phyloP scores from a whole-genome alignment of 2,329 filamentous ascomycete species.

The Alternaria sp. region DNA sequence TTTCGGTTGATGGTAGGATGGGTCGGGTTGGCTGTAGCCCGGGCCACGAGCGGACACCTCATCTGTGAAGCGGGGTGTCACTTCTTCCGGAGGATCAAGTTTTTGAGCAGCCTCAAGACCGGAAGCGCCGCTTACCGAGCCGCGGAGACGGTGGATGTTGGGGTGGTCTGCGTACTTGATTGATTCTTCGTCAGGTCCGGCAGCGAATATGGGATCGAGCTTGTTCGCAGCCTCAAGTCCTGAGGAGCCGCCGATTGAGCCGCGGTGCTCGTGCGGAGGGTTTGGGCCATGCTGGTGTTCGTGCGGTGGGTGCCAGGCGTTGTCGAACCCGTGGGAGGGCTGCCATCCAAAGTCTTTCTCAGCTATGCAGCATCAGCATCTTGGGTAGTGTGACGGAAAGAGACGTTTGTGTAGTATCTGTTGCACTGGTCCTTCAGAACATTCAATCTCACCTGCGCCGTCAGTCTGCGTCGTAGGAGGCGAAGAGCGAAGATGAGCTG shows the following conservation, averaged over 20 bases:
- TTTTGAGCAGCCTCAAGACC: constrained; percentile 20
- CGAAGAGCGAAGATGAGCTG: constrained; percentile 11
- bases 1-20: constrained; percentile 18
- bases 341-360: constrained; percentile 11
- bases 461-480: constrained; percentile 12
- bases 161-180: constrained; percentile 20
- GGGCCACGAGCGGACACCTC: constrained; percentile 12
- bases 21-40: constrained; percentile 11
- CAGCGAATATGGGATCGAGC: constrained; percentile 23
- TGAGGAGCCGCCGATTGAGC: constrained; percentile 21
- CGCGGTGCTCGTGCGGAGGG: constrained; percentile 24
- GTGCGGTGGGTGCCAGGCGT: constrained; percentile 6
- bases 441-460: constrained; percentile 18
- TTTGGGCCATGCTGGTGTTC: constrained; percentile 8
- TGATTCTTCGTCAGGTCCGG: constrained; percentile 11
- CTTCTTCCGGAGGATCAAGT: constrained; percentile 19
- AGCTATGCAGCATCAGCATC: constrained; percentile 1
- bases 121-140: constrained; percentile 19
- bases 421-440: neutral
- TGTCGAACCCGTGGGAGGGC: constrained; percentile 9
- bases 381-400: neutral
- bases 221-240: constrained; percentile 25
- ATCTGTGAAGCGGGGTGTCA: neutral
- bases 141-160: constrained; percentile 19
- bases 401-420: neutral